Percentiles rank a stretch among this genome's conserved stretches.
These are phyloP conservation scores for Gracilariopsis chorda DNA, from an alignment of 23 red algal genomes.

Conservation along the genomic window DNA sequence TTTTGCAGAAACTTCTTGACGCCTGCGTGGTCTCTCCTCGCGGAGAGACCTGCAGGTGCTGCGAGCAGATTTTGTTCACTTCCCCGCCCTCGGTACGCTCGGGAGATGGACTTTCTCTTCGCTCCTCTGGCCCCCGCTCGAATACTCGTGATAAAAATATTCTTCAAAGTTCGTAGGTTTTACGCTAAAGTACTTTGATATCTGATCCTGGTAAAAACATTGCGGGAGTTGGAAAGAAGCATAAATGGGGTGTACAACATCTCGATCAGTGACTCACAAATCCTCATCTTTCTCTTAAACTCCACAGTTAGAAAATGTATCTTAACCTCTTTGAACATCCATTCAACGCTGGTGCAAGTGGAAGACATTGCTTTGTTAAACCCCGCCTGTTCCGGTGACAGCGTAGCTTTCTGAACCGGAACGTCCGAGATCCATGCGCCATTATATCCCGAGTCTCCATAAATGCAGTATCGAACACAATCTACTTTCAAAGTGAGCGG, in stretches of 20 bases:
- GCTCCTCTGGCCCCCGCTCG: background rate
- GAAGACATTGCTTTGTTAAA: background rate
- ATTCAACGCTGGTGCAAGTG: background rate
- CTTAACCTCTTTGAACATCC: background rate
- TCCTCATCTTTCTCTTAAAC: background rate
- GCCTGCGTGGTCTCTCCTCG: too few species aligned
- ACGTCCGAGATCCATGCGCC: background rate
- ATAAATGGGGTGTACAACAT: background rate
- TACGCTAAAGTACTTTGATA: background rate
- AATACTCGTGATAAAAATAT: background rate
- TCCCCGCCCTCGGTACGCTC: background rate
- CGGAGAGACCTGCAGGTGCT: too few species aligned
- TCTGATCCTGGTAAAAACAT: background rate
- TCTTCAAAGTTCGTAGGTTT: background rate
- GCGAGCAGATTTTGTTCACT: background rate
- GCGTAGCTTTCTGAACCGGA: background rate
- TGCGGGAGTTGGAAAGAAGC: background rate
- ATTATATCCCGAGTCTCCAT: background rate
- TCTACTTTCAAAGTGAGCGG: background rate
- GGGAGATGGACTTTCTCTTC: background rate
- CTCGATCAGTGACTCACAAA: background rate
- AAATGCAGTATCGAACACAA: background rate
- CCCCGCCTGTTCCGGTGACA: background rate
- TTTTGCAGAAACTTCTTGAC: too few species aligned
- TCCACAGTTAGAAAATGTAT: background rate